Evolutionary conservation across 345 rosid species (phyloP).

Genomic region (Laguncularia racemosa): DNA sequence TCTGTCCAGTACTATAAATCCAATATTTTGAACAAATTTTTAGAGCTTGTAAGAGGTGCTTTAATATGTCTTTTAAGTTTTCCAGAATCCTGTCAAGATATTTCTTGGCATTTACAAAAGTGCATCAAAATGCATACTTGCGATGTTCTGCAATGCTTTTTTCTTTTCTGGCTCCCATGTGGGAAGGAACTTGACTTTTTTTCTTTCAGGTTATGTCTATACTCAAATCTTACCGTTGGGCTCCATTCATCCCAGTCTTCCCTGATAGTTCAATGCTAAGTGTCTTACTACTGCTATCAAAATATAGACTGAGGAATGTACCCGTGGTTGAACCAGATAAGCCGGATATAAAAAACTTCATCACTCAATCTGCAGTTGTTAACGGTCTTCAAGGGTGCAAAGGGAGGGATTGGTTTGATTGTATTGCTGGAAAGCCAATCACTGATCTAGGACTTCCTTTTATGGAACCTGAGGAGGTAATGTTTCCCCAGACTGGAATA

Average conservation of each 20-base stretch:
- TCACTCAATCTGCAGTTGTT: conserved; percentile 80
- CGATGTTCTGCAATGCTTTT: too few relatives aligned
- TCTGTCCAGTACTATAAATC: too few relatives aligned
- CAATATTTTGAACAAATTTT: too few relatives aligned
- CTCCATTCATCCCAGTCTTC: conserved; percentile 77
- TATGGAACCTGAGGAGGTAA: conserved; percentile 59
- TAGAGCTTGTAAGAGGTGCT: too few relatives aligned
- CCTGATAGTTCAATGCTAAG: conserved; percentile 78
- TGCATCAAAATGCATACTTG: too few relatives aligned
- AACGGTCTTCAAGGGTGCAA: conserved; percentile 71
- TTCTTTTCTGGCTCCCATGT: too few relatives aligned
- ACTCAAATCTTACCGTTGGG: conserved; percentile 66
- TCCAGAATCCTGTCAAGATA: too few relatives aligned
- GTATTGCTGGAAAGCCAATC: conserved; percentile 48
- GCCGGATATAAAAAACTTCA: conserved; percentile 65
- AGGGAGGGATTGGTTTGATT: conserved; percentile 95
- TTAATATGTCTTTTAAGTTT: too few relatives aligned
- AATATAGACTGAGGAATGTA: conserved; percentile 70
- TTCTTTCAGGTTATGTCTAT: conserved; percentile 55
- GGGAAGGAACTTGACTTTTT: neutral
- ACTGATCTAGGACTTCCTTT: conserved; percentile 84
- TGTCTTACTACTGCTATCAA: conserved; percentile 67
- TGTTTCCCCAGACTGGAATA: neutral
- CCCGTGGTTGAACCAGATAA: conserved; percentile 66
- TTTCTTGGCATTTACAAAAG: too few relatives aligned